Evolutionary conservation across 2,329 filamentous ascomycete genomes (phyloP), one percentile per base, ranked within the genome.

Genomic region (Nemania sp.): DNA sequence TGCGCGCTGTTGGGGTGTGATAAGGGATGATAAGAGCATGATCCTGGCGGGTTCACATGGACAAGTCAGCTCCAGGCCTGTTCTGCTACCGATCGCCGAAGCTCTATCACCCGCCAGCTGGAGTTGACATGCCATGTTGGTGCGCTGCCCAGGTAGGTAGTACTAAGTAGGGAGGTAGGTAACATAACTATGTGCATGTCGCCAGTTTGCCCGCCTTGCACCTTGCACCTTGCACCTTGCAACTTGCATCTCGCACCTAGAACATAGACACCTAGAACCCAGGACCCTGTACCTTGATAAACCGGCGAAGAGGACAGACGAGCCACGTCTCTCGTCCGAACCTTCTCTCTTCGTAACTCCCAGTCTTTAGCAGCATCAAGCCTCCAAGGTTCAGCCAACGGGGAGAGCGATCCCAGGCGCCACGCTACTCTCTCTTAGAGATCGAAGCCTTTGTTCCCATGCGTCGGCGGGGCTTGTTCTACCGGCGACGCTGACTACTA

Each of bases 31-130:
- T 52, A 52, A 59, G 52, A 44, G 42, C 41, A 26, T 26, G 48
- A 24, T 12, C 30, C 30, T 28, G 24, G 20, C 40, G 37, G 59
- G 56, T 55, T 65, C 65, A 66, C 64, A 65, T 67, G 65, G 60
- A 53, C 65, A 66, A 60, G 64, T 67, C 64, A 67, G 64, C 56
- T 59, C 37, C 14, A 5, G 30, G 31, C 43, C 14, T n/a, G n/a
- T n/a, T n/a, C n/a, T n/a, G n/a, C 22, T 24, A 22, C 33, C 37
- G 22, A 22, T 49, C 40, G 42, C 51, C 46, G 62, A 64, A 59
- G 63, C 63, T 59, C 52, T 42, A 40, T 31, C 34, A 37, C 23
- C 47, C 43, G 19, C 49, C 52, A 51, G 49, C 40, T 43, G 14
- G 17, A 34, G 31, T 7, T 20, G 31, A 37, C 22, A 28, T 34